Evolutionary conservation across 805 yeast genomes (phyloP).

Genomic region (Wickerhamiella kazuoi): DNA sequence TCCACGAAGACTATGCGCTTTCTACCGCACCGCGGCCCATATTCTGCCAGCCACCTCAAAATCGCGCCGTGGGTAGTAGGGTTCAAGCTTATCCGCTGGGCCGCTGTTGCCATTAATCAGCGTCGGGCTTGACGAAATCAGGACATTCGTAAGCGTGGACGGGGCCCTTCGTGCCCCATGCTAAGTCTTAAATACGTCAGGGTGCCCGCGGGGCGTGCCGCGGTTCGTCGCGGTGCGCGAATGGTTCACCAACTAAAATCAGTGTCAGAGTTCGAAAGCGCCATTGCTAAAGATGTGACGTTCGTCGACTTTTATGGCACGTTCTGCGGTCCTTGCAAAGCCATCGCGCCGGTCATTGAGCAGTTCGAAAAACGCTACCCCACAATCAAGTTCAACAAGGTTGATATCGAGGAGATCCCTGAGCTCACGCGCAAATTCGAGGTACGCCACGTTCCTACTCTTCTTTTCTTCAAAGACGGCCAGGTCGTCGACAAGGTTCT

Average conservation of each 20-base stretch:
- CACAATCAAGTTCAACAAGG: slow-evolving; percentile 61
- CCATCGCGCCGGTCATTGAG: slow-evolving; percentile 85
- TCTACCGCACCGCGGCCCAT: too few species aligned
- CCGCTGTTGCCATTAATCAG: too few species aligned
- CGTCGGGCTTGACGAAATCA: too few species aligned
- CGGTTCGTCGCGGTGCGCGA: slow-evolving; percentile 8
- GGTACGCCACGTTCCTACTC: slow-evolving; percentile 51
- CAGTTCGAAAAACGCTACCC: slow-evolving; percentile 37
- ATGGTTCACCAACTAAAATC: slow-evolving; percentile 39
- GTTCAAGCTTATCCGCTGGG: too few species aligned
- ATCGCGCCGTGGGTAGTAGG: too few species aligned
- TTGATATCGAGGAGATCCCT: slow-evolving; percentile 76
- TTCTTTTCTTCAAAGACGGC: slow-evolving; percentile 69
- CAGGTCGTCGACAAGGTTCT: slow-evolving; percentile 58
- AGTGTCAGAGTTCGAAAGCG: slow-evolving; percentile 46
- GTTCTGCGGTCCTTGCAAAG: slow-evolving; percentile 99
- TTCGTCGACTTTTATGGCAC: slow-evolving; percentile 93
- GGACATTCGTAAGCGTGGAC: too few species aligned
- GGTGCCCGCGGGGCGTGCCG: background rate
- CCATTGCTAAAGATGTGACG: slow-evolving; percentile 54
- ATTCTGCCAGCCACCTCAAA: too few species aligned
- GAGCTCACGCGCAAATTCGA: slow-evolving; percentile 52
- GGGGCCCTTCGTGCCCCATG: background rate
- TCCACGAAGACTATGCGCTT: too few species aligned
- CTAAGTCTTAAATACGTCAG: background rate